Conservation (phyloP, 345 rosid species). For the Clausena lansium region DNA sequence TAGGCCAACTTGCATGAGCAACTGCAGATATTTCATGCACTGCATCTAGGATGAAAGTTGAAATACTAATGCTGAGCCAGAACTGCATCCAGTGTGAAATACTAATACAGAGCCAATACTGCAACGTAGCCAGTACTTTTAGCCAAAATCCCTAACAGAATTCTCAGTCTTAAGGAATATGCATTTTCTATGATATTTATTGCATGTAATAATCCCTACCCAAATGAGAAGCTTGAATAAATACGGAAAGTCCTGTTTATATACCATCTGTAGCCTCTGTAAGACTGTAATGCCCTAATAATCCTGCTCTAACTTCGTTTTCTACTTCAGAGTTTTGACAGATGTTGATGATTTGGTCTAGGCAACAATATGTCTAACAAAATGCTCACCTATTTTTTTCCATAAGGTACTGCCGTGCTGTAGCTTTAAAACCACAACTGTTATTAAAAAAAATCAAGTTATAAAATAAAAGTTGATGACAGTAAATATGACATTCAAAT, state of each 20-base stretch:
- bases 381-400: too few species aligned
- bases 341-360: too few species aligned
- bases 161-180: neutral
- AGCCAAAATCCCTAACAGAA: neutral
- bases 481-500: too few species aligned
- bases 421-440: too few species aligned
- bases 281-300: neutral
- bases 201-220: neutral
- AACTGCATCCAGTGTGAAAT: neutral
- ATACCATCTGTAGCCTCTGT: neutral
- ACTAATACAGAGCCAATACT: neutral
- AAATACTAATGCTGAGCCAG: neutral
- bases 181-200: neutral
- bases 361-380: too few species aligned
- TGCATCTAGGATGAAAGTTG: conserved; percentile 5
- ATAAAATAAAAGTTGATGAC: too few species aligned
- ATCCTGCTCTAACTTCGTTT: neutral
- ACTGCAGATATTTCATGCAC: neutral
- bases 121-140: neutral
- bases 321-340: neutral
- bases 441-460: too few species aligned
- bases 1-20: conserved; percentile 19
- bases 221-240: neutral
- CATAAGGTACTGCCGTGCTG: too few species aligned
- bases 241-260: neutral